Evolutionary conservation across 1,284 basidiomycete species (phyloP).

Genomic region (Puccinia novopanici): DNA sequence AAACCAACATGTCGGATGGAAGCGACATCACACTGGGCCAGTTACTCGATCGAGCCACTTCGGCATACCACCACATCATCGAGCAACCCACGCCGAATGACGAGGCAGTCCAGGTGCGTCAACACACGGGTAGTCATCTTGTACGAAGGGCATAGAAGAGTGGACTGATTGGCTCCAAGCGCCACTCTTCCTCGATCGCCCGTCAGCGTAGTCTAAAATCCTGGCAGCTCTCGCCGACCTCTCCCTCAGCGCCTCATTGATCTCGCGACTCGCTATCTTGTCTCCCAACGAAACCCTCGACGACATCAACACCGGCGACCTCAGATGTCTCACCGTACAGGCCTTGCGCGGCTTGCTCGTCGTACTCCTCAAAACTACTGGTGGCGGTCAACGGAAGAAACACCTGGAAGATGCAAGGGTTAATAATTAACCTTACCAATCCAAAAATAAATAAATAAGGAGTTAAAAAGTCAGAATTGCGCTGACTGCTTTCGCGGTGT

Average conservation of each 20-base stretch:
- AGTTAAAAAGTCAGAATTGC: background rate
- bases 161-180: background rate
- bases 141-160: no score
- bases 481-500: constrained; percentile 16
- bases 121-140: no score
- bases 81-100: constrained; percentile 43
- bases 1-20: constrained; percentile 7
- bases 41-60: constrained; percentile 30
- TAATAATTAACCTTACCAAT: constrained; percentile 54
- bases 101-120: constrained; percentile 25
- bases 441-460: background rate
- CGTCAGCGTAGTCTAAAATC: constrained; percentile 47
- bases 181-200: background rate
- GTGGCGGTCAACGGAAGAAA: constrained; percentile 66
- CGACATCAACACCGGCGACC: constrained; percentile 77
- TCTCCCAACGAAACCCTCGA: constrained; percentile 81
- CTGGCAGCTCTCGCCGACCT: constrained; percentile 52
- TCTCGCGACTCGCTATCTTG: constrained; percentile 69
- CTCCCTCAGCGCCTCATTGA: constrained; percentile 55
- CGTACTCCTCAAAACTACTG: constrained; percentile 67
- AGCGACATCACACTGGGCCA: constrained; percentile 40
- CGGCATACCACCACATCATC: constrained; percentile 36
- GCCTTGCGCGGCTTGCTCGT: constrained; percentile 74
- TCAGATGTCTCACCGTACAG: constrained; percentile 77
- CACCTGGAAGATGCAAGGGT: constrained; percentile 69